These are phyloP conservation scores for Pilatotrama ljubarskyi DNA, from an alignment of 768 basidiomycete genomes.

Conservation along the genomic window DNA sequence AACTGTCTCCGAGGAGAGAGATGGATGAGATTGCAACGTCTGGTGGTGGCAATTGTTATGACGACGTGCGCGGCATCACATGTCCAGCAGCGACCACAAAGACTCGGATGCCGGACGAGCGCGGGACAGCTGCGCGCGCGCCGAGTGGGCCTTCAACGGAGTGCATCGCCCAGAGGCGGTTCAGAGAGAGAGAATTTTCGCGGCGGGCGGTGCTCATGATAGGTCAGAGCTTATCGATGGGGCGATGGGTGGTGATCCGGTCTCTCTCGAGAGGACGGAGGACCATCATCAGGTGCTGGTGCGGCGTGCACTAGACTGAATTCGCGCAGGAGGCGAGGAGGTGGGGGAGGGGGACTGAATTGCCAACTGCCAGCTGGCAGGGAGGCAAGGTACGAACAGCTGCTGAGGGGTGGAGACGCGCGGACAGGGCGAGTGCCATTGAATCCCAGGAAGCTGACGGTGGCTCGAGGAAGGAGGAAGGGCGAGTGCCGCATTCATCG, in stretches of 20 bases:
- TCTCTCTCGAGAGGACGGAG: background rate
- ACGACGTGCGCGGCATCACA: conserved; percentile 10
- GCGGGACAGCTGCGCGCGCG: background rate
- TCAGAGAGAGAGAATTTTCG: background rate
- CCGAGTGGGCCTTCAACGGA: too few relatives aligned
- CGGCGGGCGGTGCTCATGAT: background rate
- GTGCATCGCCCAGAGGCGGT: background rate
- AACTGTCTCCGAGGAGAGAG: background rate
- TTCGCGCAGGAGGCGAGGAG: background rate
- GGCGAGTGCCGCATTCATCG: conserved; percentile 5
- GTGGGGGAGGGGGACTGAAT: background rate
- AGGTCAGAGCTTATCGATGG: conserved; percentile 8
- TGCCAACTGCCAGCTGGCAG: background rate
- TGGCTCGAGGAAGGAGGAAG: background rate
- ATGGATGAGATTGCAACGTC: background rate
- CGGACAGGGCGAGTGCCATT: background rate
- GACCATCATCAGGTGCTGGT: background rate
- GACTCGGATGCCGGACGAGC: too few relatives aligned
- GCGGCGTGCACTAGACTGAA: background rate
- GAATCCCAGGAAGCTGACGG: background rate
- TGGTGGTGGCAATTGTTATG: conserved; percentile 21
- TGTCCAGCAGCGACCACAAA: background rate
- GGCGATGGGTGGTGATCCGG: background rate
- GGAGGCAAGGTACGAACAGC: background rate
- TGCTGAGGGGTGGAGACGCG: background rate